Evolutionary conservation across 768 basidiomycete species (phyloP).

Genomic region (Collybia sordida): DNA sequence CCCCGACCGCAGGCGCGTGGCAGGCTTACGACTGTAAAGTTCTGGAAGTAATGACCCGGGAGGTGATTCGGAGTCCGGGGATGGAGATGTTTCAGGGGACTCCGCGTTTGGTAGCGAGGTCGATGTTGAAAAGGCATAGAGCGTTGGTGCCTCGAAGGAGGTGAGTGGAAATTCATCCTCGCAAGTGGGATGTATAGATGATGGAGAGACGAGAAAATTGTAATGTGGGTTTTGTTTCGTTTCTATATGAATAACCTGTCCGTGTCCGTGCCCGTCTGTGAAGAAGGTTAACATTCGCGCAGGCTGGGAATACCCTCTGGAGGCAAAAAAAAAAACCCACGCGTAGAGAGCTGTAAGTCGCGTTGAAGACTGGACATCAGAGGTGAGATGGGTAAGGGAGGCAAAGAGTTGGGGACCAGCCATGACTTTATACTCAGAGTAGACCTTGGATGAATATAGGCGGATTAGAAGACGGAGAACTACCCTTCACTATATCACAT

Average conservation of each 20-base stretch:
- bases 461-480: constrained; percentile 13
- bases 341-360: constrained; percentile 6
- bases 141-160: constrained; percentile 6
- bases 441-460: constrained; percentile 16
- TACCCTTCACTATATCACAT: constrained; percentile 21
- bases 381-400: neutral
- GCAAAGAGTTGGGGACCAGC: neutral
- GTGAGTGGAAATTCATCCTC: neutral
- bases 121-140: constrained; percentile 11
- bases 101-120: constrained; percentile 9
- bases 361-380: constrained; percentile 11
- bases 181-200: too few relatives aligned
- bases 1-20: constrained; percentile 26
- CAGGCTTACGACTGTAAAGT: constrained; percentile 10
- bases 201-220: too few relatives aligned
- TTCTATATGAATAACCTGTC: too few relatives aligned
- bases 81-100: constrained; percentile 7
- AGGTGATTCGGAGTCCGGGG: constrained; percentile 3
- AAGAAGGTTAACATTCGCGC: too few relatives aligned
- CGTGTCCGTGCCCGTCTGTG: too few relatives aligned
- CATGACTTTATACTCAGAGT: constrained; percentile 13
- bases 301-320: too few relatives aligned
- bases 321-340: too few relatives aligned
- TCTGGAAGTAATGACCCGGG: constrained; percentile 6
- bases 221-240: too few relatives aligned